Conservation (phyloP, 1,139 yeast species). For the Kurtzmaniella quercitrusa region DNA sequence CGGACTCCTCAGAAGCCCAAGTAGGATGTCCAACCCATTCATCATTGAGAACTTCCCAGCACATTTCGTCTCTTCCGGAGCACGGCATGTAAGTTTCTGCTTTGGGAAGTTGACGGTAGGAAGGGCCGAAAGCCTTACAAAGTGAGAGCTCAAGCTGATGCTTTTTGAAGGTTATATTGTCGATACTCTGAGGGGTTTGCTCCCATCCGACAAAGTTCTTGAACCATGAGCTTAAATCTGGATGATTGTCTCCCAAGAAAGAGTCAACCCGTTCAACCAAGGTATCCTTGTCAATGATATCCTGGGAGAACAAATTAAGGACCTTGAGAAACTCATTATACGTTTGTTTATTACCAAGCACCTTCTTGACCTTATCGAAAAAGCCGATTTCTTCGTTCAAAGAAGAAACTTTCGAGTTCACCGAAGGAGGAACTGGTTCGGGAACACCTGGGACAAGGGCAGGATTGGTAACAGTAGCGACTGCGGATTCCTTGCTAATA, state of each 20-base stretch:
- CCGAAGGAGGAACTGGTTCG: constrained; percentile 74
- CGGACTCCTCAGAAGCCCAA: constrained; percentile 99
- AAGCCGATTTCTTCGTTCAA: constrained; percentile 81
- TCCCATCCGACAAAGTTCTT: constrained; percentile 87
- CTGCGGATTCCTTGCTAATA: constrained; percentile 15
- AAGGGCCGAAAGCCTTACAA: constrained; percentile 89
- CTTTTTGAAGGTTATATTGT: constrained; percentile 82
- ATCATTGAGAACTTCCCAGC: constrained; percentile 97
- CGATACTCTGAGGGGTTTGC: constrained; percentile 72
- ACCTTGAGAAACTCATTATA: constrained; percentile 89
- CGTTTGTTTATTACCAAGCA: constrained; percentile 82
- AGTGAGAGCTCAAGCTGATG: constrained; percentile 84
- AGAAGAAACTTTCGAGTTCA: constrained; percentile 48
- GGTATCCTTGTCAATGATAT: constrained; percentile 77
- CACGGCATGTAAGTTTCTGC: constrained; percentile 97
- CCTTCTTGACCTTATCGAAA: constrained; percentile 89
- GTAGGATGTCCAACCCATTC: constrained; percentile 99
- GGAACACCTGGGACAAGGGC: constrained; percentile 82
- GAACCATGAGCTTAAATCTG: constrained; percentile 86
- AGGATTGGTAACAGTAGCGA: constrained; percentile 40
- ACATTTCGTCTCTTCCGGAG: constrained; percentile 97
- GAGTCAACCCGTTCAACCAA: constrained; percentile 82
- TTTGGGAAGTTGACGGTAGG: constrained; percentile 89
- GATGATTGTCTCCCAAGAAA: constrained; percentile 71
- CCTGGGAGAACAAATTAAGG: constrained; percentile 82